Evolutionary conservation across 176 grass and related monocot genomes (phyloP).

Genomic region (Carex scoparia): DNA sequence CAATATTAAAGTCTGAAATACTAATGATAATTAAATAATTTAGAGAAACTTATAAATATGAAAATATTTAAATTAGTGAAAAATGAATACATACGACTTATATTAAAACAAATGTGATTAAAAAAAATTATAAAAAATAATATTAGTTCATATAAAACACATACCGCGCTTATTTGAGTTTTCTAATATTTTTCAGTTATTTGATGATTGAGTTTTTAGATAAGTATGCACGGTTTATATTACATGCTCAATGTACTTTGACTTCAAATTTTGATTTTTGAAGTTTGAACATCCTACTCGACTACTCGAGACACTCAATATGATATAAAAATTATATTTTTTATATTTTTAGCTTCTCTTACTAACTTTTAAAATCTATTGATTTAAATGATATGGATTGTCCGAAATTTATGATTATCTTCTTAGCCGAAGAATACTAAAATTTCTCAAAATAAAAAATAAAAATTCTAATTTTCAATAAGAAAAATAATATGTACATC

Average conservation of each 20-base stretch:
- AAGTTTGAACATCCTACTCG: no score
- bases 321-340: no score
- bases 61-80: neutral
- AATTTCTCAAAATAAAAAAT: no score
- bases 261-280: no score
- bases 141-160: neutral
- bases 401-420: no score
- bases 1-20: neutral
- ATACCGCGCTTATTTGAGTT: neutral
- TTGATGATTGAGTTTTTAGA: neutral
- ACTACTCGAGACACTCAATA: no score
- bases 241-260: neutral
- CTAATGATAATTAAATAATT: neutral
- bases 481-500: no score
- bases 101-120: neutral
- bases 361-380: no score
- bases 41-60: neutral
- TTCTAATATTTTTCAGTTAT: neutral
- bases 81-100: neutral
- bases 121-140: neutral
- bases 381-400: no score
- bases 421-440: no score
- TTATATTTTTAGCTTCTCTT: no score
- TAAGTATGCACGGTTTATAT: neutral
- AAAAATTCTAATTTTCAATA: no score